phyloP scores from a whole-genome alignment of 2,329 filamentous ascomycete genomes.

The Ceratocystis eucalypticola region DNA sequence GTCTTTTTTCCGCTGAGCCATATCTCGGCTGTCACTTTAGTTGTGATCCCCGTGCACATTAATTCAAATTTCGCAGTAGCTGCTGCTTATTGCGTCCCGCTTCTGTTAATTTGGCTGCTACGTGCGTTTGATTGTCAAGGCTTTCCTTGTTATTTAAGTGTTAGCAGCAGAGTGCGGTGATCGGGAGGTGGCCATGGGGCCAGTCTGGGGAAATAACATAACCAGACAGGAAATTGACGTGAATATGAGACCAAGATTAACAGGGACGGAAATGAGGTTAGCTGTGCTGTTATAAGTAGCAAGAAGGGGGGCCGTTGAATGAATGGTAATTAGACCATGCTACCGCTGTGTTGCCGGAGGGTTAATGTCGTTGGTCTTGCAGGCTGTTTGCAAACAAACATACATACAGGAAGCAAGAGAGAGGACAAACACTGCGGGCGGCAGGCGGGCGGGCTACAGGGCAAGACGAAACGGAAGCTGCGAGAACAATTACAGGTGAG shows the following conservation, averaged over 20 bases:
- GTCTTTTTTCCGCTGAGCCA: not conserved
- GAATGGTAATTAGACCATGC: no score
- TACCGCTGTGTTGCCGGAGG: no score
- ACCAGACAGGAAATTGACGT: not conserved
- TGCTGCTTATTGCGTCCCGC: not conserved
- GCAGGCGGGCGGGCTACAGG: not conserved
- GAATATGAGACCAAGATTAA: not conserved
- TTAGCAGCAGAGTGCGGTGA: not conserved
- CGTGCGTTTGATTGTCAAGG: not conserved
- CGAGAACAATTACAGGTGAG: not conserved
- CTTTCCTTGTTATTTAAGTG: not conserved
- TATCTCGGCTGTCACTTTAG: slow-evolving; percentile 7
- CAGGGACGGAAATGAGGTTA: not conserved
- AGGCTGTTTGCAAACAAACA: not conserved
- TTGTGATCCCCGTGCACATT: not conserved
- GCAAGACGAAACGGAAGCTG: not conserved
- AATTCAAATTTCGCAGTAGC: not conserved
- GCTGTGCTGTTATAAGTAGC: no score
- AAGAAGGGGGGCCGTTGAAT: no score
- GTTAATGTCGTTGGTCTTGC: not conserved
- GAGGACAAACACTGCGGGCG: not conserved
- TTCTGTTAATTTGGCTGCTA: not conserved
- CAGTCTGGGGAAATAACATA: slow-evolving; percentile 4
- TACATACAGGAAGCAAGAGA: not conserved
- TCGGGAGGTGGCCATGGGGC: not conserved